These are phyloP conservation scores for Abelmoschus esculentus DNA, from an alignment of 345 rosid genomes.

Conservation along the genomic window DNA sequence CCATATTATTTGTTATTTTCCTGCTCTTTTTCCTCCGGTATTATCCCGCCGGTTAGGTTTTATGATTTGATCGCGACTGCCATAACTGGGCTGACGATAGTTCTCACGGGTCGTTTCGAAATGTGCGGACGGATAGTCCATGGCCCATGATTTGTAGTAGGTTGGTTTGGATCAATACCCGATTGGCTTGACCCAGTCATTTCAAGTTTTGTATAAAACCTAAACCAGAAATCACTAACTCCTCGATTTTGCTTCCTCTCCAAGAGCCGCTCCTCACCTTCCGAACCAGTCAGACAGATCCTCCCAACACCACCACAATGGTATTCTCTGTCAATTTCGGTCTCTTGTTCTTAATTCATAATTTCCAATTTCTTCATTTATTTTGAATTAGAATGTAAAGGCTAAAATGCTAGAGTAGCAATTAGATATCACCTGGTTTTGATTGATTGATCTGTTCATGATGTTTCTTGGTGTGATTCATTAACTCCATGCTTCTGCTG, in stretches of 20 bases:
- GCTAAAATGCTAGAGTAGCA: background rate
- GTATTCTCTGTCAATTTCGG: background rate
- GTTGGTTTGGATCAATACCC: background rate
- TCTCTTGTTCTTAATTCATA: background rate
- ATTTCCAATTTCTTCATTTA: background rate
- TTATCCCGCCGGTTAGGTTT: background rate
- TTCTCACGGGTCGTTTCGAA: background rate
- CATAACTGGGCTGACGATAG: background rate
- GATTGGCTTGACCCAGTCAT: background rate
- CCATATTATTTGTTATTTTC: slow-evolving; percentile 25
- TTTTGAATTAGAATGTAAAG: background rate
- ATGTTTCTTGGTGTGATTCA: background rate
- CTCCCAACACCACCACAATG: background rate
- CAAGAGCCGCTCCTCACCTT: background rate
- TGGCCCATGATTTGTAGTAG: background rate
- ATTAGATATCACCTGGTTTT: background rate
- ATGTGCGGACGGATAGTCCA: background rate
- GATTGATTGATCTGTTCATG: background rate
- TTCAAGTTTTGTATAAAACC: background rate
- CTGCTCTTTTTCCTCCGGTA: background rate
- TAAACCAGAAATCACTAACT: background rate
- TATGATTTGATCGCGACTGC: background rate
- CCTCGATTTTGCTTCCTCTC: background rate
- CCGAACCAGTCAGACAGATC: background rate
- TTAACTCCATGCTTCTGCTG: background rate